Evolutionary conservation across 352 stramenopile species (phyloP).

Genomic region (Phytopythium helicoides): DNA sequence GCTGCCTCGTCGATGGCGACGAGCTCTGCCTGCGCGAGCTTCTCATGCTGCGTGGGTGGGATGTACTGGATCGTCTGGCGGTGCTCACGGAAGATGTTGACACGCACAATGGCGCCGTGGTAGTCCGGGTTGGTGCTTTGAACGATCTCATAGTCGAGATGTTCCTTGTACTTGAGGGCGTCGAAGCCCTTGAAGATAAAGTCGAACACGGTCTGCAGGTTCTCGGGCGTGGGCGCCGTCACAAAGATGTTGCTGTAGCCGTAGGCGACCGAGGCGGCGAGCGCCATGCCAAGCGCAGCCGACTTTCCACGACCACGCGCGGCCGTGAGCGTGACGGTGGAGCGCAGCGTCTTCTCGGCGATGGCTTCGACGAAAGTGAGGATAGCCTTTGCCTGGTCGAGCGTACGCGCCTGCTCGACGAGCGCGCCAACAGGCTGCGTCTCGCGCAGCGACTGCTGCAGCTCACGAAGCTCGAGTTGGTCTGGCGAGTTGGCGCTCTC

Average conservation of each 20-base stretch:
- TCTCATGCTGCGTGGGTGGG: conserved; percentile 92
- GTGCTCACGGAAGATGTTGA: conserved; percentile 97
- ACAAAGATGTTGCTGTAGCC: conserved; percentile 96
- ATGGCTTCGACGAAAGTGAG: conserved; percentile 98
- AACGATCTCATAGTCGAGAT: conserved; percentile 97
- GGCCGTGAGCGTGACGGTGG: conserved; percentile 96
- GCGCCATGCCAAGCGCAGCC: conserved; percentile 95
- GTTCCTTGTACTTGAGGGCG: conserved; percentile 93
- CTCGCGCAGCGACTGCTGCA: conserved; percentile 95
- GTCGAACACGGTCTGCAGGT: conserved; percentile 98
- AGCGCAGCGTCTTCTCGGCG: conserved; percentile 94
- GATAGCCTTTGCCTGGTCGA: conserved; percentile 95
- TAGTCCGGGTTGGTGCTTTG: conserved; percentile 87
- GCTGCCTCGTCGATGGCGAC: conserved; percentile 99
- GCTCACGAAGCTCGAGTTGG: conserved; percentile 88
- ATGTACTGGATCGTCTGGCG: conserved; percentile 98
- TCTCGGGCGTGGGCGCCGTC: conserved; percentile 98
- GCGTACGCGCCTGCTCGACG: conserved; percentile 93
- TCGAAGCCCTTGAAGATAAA: conserved; percentile 97
- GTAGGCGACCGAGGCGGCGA: conserved; percentile 82
- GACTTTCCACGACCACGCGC: conserved; percentile 94
- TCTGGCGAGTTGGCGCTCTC: conserved; percentile 63
- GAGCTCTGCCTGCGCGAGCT: conserved; percentile 97
- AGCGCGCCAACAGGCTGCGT: conserved; percentile 95
- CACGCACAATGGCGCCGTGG: conserved; percentile 89